phyloP scores from a whole-genome alignment of 2,329 filamentous ascomycete species.

The Pseudogymnoascus sp. region DNA sequence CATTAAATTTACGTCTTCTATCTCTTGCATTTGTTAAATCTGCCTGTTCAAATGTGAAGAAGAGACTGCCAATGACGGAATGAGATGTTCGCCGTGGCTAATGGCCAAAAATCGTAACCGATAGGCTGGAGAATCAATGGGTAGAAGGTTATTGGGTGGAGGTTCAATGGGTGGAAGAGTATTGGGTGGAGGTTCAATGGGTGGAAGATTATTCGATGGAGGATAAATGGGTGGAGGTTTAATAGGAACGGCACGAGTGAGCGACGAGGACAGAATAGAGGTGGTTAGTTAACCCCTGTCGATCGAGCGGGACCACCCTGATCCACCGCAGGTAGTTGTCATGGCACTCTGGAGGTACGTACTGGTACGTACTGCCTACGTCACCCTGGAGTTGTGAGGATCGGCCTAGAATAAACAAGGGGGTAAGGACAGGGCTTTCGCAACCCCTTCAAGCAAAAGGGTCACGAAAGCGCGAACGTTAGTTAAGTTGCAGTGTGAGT shows the following conservation, averaged over 20 bases:
- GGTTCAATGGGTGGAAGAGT: neutral
- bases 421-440: neutral
- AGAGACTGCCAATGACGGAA: neutral
- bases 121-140: neutral
- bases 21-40: neutral
- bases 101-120: neutral
- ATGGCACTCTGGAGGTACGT: neutral
- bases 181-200: neutral
- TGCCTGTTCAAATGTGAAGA: neutral
- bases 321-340: neutral
- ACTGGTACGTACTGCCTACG: neutral
- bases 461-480: neutral
- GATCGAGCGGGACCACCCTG: neutral
- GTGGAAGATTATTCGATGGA: neutral
- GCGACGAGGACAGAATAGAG: neutral
- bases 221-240: neutral
- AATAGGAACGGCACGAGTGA: neutral
- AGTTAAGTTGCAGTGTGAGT: neutral
- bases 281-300: neutral
- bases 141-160: neutral
- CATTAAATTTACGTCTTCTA: neutral
- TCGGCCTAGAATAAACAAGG: neutral
- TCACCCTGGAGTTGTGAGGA: neutral
- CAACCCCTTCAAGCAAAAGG: neutral
- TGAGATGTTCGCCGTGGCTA: neutral